phyloP scores from a whole-genome alignment of 345 rosid species.

The Aquilaria sinensis region DNA sequence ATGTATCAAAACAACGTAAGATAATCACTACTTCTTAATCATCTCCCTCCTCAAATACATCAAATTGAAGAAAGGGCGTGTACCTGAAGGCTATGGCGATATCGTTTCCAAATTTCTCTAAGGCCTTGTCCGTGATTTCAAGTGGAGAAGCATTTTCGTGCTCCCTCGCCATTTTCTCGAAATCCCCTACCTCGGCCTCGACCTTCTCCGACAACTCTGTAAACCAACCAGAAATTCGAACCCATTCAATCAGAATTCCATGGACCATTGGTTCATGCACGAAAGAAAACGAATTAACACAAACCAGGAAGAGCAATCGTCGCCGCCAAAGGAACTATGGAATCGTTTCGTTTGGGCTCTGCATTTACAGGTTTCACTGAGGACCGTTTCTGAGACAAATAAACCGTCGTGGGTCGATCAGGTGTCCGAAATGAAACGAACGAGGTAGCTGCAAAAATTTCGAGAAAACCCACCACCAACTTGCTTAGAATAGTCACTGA shows the following conservation, averaged over 20 bases:
- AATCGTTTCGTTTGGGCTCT: conserved; percentile 46
- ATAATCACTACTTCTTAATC: not conserved
- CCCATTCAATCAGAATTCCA: not conserved
- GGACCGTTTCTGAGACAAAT: conserved; percentile 32
- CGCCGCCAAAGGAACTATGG: conserved; percentile 47
- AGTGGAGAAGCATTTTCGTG: conserved; percentile 77
- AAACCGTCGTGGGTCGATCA: conserved; percentile 39
- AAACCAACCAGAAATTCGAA: conserved; percentile 3
- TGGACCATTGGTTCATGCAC: not conserved
- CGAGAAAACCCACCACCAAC: not conserved
- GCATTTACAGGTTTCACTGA: conserved; percentile 48
- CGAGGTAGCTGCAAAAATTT: conserved; percentile 36
- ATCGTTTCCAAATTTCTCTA: conserved; percentile 69
- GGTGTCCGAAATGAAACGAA: conserved; percentile 41
- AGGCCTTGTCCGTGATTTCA: conserved; percentile 86
- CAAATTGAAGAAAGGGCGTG: not conserved
- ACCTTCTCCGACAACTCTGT: conserved; percentile 62
- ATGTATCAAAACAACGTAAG: not conserved
- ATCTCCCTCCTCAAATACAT: no score
- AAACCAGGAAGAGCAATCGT: conserved; percentile 58
- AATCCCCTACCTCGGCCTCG: conserved; percentile 47
- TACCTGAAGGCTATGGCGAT: conserved; percentile 97
- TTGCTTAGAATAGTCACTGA: not conserved
- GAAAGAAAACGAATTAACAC: not conserved
- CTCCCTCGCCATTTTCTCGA: conserved; percentile 45